These are phyloP conservation scores for Colletotrichum neosansevieriae DNA, from an alignment of 2,329 filamentous ascomycete genomes.

Conservation along the genomic window DNA sequence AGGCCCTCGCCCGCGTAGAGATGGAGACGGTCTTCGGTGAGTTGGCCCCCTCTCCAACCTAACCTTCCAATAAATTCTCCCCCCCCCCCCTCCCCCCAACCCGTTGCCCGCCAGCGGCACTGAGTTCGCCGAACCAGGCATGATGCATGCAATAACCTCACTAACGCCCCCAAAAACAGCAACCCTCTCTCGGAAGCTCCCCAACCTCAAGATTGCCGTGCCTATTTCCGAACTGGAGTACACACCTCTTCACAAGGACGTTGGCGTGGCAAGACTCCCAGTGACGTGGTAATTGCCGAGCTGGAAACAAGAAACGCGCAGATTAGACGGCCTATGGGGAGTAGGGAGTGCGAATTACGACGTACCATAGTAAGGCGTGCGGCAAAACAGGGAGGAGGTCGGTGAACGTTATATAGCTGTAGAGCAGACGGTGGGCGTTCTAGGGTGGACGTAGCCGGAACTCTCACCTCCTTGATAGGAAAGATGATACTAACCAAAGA, in stretches of 20 bases:
- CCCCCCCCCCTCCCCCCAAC: too few relatives aligned
- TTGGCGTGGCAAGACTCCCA: slow-evolving; percentile 55
- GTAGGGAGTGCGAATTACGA: background rate
- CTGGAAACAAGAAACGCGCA: background rate
- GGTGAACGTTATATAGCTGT: background rate
- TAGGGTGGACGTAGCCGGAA: background rate
- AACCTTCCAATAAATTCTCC: background rate
- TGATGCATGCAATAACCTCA: background rate
- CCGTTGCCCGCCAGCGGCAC: too few relatives aligned
- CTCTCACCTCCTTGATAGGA: background rate
- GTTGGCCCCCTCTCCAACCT: slow-evolving; percentile 36
- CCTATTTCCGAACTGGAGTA: slow-evolving; percentile 55
- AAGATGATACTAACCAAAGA: background rate
- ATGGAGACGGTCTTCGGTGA: slow-evolving; percentile 58
- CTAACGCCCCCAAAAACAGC: background rate
- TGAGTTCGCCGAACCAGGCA: background rate
- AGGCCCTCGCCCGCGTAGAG: slow-evolving; percentile 57
- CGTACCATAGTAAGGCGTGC: background rate
- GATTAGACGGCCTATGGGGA: too few relatives aligned
- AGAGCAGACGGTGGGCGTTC: background rate
- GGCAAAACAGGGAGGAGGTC: background rate
- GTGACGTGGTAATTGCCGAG: slow-evolving; percentile 47
- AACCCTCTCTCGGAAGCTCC: slow-evolving; percentile 54
- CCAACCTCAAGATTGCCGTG: slow-evolving; percentile 53
- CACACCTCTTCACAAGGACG: slow-evolving; percentile 52